A percentile compares a stretch with the other conserved stretches of the same genome.
Conservation (phyloP, 495 filamentous ascomycete genomes). For the Penicillium dipodomyicola region DNA sequence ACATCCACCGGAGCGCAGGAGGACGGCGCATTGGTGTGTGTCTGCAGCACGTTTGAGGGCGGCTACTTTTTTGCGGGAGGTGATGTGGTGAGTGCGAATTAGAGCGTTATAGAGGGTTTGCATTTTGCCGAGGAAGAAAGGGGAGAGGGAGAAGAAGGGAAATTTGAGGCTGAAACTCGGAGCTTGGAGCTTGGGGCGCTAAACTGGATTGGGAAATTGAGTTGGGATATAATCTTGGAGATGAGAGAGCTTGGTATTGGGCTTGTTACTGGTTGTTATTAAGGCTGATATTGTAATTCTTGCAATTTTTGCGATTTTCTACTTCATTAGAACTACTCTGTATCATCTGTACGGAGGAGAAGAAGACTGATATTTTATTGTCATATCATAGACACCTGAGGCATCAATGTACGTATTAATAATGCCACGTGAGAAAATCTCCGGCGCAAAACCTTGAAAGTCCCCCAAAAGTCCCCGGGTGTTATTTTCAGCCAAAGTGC, state of each 20-base stretch:
- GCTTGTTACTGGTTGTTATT: neutral
- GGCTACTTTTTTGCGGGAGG: conserved; percentile 73
- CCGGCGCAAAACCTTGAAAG: neutral
- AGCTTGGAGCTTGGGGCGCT: neutral
- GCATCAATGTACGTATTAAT: neutral
- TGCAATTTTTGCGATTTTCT: neutral
- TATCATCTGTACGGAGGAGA: neutral
- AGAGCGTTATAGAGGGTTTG: conserved; percentile 54
- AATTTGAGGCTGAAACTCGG: neutral
- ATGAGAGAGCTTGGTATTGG: neutral
- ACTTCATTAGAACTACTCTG: neutral
- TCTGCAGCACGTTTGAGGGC: conserved; percentile 62
- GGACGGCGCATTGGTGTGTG: conserved; percentile 53
- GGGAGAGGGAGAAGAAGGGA: neutral
- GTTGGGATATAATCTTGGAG: neutral
- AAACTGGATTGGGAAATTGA: neutral
- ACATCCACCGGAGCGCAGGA: conserved; percentile 63
- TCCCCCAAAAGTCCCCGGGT: too few relatives aligned
- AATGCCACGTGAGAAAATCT: neutral
- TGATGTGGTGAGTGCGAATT: conserved; percentile 79
- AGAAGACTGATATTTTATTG: too few relatives aligned
- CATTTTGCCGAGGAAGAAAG: neutral
- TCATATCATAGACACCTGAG: neutral
- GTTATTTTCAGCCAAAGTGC: too few relatives aligned
- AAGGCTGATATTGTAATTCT: neutral